phyloP scores from a whole-genome alignment of 345 rosid genomes.

The Schrenkiella parvula region DNA sequence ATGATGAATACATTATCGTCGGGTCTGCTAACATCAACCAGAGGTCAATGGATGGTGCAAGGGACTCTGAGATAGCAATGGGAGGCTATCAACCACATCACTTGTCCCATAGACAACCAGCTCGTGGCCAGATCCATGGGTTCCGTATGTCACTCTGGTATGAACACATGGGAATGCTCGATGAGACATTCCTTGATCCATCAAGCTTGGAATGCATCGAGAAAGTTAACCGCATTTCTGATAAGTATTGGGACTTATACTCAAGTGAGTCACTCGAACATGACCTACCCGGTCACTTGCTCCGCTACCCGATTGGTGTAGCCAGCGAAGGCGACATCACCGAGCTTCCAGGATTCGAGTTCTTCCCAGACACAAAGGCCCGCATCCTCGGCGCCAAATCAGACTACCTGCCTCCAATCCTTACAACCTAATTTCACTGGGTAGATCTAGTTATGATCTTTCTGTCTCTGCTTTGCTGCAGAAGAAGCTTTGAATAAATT shows the following conservation, averaged over 20 bases:
- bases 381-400: slow-evolving; percentile 79
- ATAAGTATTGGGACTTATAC: slow-evolving; percentile 86
- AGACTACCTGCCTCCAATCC: slow-evolving; percentile 90
- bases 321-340: slow-evolving; percentile 61
- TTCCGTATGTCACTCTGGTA: slow-evolving; percentile 97
- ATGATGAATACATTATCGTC: slow-evolving; percentile 85
- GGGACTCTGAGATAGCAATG: slow-evolving; percentile 99
- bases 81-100: slow-evolving; percentile 96
- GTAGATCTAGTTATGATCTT: slow-evolving; percentile 1
- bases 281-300: slow-evolving; percentile 92
- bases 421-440: slow-evolving; percentile 56
- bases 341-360: slow-evolving; percentile 60
- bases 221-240: slow-evolving; percentile 74
- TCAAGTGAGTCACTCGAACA: slow-evolving; percentile 70
- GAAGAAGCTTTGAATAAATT: slow-evolving; percentile 18
- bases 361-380: slow-evolving; percentile 94
- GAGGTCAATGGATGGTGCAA: slow-evolving; percentile 97
- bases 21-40: slow-evolving; percentile 99
- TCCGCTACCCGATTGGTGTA: slow-evolving; percentile 80
- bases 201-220: slow-evolving; percentile 60
- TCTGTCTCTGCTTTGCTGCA: background rate
- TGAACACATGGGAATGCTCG: slow-evolving; percentile 93
- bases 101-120: slow-evolving; percentile 70
- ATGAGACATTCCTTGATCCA: slow-evolving; percentile 69
- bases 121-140: slow-evolving; percentile 92